These are phyloP conservation scores for Rhododendron henanense DNA, from an alignment of 148 eudicot genomes.

Conservation along the genomic window DNA sequence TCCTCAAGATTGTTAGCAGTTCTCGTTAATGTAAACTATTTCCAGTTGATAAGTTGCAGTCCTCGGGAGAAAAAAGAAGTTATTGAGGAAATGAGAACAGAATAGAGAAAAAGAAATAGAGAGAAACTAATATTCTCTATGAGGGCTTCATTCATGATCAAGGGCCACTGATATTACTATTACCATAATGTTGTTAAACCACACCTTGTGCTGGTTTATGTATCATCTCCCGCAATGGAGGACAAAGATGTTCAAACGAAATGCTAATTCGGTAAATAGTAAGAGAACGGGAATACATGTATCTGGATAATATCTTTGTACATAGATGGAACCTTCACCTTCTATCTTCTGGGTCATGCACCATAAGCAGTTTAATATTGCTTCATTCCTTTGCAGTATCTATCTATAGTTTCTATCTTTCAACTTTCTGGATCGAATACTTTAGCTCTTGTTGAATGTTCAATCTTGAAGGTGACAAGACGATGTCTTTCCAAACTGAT, in stretches of 20 bases:
- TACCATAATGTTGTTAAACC: background rate
- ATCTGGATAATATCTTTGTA: background rate
- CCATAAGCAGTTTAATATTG: background rate
- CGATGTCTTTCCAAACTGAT: constrained; percentile 89
- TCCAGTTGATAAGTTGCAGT: background rate
- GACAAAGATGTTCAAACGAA: background rate
- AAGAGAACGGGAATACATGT: background rate
- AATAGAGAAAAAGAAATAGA: background rate
- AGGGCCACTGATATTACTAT: background rate
- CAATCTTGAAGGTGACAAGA: constrained; percentile 86
- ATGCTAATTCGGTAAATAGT: background rate
- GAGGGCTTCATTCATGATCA: background rate
- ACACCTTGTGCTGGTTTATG: background rate
- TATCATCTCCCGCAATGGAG: background rate
- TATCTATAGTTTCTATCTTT: constrained; percentile 32
- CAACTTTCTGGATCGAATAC: constrained; percentile 75
- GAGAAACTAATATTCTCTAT: background rate
- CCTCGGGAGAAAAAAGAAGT: background rate
- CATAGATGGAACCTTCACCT: background rate
- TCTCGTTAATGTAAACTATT: background rate
- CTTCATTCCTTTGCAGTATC: background rate
- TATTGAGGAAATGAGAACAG: background rate
- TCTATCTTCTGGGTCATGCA: constrained; percentile 6
- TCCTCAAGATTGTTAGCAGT: background rate
- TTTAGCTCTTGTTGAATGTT: constrained; percentile 88